Evolutionary conservation across 768 basidiomycete species (phyloP).

Genomic region (Multifurca ochricompacta): DNA sequence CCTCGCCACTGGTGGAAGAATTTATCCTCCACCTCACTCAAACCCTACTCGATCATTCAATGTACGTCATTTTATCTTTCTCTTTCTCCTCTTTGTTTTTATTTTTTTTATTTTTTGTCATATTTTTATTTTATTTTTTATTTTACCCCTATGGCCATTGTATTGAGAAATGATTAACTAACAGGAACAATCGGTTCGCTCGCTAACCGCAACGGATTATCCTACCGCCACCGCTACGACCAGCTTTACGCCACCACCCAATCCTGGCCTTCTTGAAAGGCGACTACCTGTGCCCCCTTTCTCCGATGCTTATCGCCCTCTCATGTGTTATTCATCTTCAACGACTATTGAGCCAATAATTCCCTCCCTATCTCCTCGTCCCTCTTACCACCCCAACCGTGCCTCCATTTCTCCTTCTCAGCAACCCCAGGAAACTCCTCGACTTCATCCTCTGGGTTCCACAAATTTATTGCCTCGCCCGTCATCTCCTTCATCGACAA

Average conservation of each 20-base stretch:
- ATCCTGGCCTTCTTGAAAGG: conserved; percentile 6
- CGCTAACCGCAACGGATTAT: not conserved
- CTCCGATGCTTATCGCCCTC: conserved; percentile 11
- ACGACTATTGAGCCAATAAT: not conserved
- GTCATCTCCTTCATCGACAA: conserved; percentile 17
- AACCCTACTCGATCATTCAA: not conserved
- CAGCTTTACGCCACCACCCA: not conserved
- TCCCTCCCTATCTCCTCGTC: not conserved
- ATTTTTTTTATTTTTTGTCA: too few relatives aligned
- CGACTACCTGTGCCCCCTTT: not conserved
- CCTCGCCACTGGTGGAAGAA: conserved; percentile 12
- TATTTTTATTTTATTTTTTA: too few relatives aligned
- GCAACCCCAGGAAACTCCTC: conserved; percentile 5
- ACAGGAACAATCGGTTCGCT: conserved; percentile 11
- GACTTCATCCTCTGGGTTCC: conserved; percentile 9
- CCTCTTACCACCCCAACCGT: not conserved
- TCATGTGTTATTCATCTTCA: not conserved
- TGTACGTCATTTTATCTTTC: not conserved
- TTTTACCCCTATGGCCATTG: too few relatives aligned
- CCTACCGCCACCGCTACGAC: not conserved
- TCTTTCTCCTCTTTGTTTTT: not conserved
- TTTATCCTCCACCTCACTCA: conserved; percentile 2
- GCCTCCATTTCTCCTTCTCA: conserved; percentile 7
- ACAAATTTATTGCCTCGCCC: conserved; percentile 1
- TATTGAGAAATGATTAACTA: too few relatives aligned